These are phyloP conservation scores for Kazachstania martiniae DNA, from an alignment of 805 yeast species.

Conservation along the genomic window DNA sequence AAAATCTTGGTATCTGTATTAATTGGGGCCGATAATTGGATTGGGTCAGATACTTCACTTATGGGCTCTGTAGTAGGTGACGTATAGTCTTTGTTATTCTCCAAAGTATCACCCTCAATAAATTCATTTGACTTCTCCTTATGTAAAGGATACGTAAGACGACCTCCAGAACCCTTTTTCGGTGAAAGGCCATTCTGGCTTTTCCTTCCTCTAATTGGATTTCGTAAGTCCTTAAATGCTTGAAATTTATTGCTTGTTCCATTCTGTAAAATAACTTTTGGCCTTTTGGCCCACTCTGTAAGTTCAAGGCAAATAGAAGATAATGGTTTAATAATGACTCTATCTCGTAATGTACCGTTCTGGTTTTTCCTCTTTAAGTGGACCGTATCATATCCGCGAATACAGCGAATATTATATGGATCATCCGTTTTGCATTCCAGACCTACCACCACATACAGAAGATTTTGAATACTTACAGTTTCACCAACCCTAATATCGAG, in stretches of 20 bases:
- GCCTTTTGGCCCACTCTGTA: conserved; percentile 27
- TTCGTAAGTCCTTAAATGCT: conserved; percentile 9
- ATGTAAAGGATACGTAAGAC: too few relatives aligned
- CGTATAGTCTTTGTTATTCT: background rate
- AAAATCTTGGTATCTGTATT: conserved; percentile 15
- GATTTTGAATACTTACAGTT: conserved; percentile 28
- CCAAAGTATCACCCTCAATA: background rate
- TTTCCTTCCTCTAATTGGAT: conserved; percentile 17
- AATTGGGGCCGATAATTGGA: background rate
- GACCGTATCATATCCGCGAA: conserved; percentile 51
- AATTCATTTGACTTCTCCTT: background rate
- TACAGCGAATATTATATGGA: conserved; percentile 34
- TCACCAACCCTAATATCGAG: conserved; percentile 53
- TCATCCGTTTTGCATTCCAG: conserved; percentile 24
- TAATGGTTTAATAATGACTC: conserved; percentile 15
- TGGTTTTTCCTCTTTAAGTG: conserved; percentile 25
- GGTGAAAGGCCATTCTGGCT: conserved; percentile 6
- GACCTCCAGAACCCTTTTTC: too few relatives aligned
- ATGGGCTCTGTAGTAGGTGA: background rate
- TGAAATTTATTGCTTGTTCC: conserved; percentile 4
- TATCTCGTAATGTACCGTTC: conserved; percentile 12
- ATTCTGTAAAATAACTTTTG: conserved; percentile 19
- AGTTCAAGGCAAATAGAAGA: conserved; percentile 26
- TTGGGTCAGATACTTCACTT: background rate
- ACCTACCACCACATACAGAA: conserved; percentile 37